Evolutionary conservation across 257 asterid genomes (phyloP).

Genomic region (Gentiana straminea): DNA sequence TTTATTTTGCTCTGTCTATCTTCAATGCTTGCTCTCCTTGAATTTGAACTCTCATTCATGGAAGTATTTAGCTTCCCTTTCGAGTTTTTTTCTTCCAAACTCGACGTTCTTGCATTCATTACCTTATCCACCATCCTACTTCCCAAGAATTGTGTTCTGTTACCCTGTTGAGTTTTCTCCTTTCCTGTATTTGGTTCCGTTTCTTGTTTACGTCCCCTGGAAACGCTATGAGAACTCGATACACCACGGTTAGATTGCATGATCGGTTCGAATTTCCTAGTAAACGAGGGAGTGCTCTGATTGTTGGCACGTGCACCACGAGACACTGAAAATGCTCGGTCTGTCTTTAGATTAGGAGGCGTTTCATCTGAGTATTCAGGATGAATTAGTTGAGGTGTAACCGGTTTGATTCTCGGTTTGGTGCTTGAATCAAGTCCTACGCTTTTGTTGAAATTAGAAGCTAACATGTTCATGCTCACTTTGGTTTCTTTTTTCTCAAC

Average conservation of each 20-base stretch:
- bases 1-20: conserved; percentile 22
- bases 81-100: conserved; percentile 19
- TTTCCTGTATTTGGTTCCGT: conserved; percentile 2
- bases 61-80: conserved; percentile 29
- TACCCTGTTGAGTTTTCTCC: conserved; percentile 17
- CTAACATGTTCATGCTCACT: conserved; percentile 4
- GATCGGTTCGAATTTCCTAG: conserved; percentile 15
- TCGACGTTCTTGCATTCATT: conserved; percentile 46
- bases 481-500: conserved; percentile 9
- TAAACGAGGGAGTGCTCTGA: background rate
- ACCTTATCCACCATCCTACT: conserved; percentile 72
- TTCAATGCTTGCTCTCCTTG: conserved; percentile 28
- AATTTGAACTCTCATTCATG: conserved; percentile 6
- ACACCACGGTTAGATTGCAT: conserved; percentile 29
- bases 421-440: conserved; percentile 10
- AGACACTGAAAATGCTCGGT: background rate
- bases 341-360: background rate
- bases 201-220: conserved; percentile 31
- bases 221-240: conserved; percentile 50
- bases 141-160: conserved; percentile 41
- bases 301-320: background rate
- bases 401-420: background rate
- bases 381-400: too few relatives aligned
- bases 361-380: background rate
- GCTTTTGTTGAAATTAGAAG: conserved; percentile 35